A percentile compares a stretch with the other conserved stretches of the same genome.
These are phyloP conservation scores for Tulasnella sp. DNA, from an alignment of 768 basidiomycete genomes.

Conservation along the genomic window DNA sequence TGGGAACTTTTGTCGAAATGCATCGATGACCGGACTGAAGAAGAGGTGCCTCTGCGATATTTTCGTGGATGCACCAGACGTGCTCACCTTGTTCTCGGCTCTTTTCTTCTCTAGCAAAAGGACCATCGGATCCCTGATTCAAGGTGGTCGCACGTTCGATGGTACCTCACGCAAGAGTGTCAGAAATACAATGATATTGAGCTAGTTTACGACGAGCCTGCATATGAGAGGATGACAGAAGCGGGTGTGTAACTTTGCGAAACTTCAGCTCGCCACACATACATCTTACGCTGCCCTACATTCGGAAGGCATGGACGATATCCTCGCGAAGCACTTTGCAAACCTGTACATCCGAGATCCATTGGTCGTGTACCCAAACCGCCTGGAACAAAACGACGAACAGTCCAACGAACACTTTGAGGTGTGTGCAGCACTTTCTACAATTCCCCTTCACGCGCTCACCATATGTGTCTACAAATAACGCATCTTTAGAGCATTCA, in stretches of 20 bases:
- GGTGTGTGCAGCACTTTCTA: slow-evolving; percentile 42
- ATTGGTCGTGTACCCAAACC: slow-evolving; percentile 88
- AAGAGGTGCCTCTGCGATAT: slow-evolving; percentile 68
- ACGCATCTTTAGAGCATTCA: slow-evolving; percentile 71
- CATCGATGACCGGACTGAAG: slow-evolving; percentile 92
- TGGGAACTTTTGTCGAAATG: slow-evolving; percentile 98
- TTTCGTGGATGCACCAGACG: no score
- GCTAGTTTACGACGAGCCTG: slow-evolving; percentile 68
- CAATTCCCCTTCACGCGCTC: neutral
- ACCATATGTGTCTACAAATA: neutral
- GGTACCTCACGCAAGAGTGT: slow-evolving; percentile 64
- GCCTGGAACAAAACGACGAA: slow-evolving; percentile 83
- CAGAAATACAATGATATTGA: slow-evolving; percentile 90
- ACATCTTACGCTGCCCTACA: no score
- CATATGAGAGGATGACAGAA: slow-evolving; percentile 64
- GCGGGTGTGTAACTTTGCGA: slow-evolving; percentile 52
- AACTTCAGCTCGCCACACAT: no score
- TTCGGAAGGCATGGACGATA: slow-evolving; percentile 70
- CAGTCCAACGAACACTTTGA: slow-evolving; percentile 93
- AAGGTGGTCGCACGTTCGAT: slow-evolving; percentile 90
- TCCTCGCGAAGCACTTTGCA: slow-evolving; percentile 84
- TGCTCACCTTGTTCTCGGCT: no score
- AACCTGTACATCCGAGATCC: slow-evolving; percentile 98
- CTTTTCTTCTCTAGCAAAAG: neutral
- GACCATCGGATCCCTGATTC: slow-evolving; percentile 74